Evolutionary conservation across 768 basidiomycete species (phyloP).

Genomic region (Suillus fuscotomentosus): DNA sequence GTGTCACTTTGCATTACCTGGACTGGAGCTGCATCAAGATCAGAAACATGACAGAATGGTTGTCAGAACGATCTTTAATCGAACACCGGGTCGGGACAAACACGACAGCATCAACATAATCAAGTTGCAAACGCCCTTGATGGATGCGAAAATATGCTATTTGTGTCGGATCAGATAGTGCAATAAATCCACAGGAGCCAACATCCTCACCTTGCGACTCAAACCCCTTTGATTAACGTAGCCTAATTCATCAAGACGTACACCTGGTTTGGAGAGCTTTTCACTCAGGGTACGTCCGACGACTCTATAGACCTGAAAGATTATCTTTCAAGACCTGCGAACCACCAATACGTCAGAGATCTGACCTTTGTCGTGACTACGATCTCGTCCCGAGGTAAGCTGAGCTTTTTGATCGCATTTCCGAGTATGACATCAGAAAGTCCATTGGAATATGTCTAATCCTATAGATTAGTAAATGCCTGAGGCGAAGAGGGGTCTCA

Average conservation of each 20-base stretch:
- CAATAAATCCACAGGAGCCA: background rate
- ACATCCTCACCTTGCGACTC: slow-evolving; percentile 38
- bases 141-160: slow-evolving; percentile 71
- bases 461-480: slow-evolving; percentile 19
- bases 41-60: slow-evolving; percentile 9
- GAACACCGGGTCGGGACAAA: slow-evolving; percentile 19
- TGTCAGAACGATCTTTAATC: slow-evolving; percentile 7
- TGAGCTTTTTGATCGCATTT: slow-evolving; percentile 41
- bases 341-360: background rate
- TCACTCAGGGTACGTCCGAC: slow-evolving; percentile 12
- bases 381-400: slow-evolving; percentile 41
- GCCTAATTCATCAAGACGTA: slow-evolving; percentile 35
- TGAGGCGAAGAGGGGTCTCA: slow-evolving; percentile 25
- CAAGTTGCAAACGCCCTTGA: slow-evolving; percentile 69
- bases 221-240: slow-evolving; percentile 56
- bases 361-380: slow-evolving; percentile 48
- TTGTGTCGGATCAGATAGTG: background rate
- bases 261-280: background rate
- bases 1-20: too few species aligned
- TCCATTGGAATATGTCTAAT: slow-evolving; percentile 36
- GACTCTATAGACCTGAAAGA: slow-evolving; percentile 10
- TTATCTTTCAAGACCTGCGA: background rate
- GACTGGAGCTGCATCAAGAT: too few species aligned
- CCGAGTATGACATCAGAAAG: slow-evolving; percentile 43
- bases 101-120: slow-evolving; percentile 79